These are phyloP conservation scores for Xerophyta viscosa DNA, from an alignment of 106 monocot species.

Conservation along the genomic window DNA sequence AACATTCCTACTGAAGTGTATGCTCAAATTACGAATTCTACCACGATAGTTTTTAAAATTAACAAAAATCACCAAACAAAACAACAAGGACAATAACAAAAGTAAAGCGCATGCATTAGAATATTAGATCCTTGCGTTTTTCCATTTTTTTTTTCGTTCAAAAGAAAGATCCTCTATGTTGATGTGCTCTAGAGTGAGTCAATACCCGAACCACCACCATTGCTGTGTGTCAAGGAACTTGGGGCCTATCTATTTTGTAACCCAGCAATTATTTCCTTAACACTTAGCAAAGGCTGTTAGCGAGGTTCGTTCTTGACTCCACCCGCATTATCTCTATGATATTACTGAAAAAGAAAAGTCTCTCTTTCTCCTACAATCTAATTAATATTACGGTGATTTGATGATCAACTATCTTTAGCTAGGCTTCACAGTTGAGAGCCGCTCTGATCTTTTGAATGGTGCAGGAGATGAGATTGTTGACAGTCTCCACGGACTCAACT, in stretches of 20 bases:
- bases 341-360: neutral
- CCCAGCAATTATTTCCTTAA: neutral
- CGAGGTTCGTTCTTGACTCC: constrained; percentile 1
- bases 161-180: too few species aligned
- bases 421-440: constrained; percentile 26
- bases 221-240: neutral
- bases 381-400: neutral
- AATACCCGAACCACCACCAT: neutral
- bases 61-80: too few species aligned
- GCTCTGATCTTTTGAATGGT: constrained; percentile 75
- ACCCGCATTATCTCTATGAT: neutral
- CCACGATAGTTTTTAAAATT: too few species aligned
- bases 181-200: too few species aligned
- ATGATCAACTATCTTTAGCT: neutral
- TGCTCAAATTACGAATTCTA: too few species aligned
- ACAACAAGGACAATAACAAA: too few species aligned
- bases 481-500: constrained; percentile 74
- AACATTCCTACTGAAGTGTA: too few species aligned
- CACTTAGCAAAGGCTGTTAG: constrained; percentile 1
- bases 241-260: neutral
- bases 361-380: neutral
- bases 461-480: constrained; percentile 76
- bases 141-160: too few species aligned
- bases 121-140: too few species aligned
- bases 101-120: too few species aligned